Evolutionary conservation across 805 yeast species (phyloP).

Genomic region (Danielia reshetovae): DNA sequence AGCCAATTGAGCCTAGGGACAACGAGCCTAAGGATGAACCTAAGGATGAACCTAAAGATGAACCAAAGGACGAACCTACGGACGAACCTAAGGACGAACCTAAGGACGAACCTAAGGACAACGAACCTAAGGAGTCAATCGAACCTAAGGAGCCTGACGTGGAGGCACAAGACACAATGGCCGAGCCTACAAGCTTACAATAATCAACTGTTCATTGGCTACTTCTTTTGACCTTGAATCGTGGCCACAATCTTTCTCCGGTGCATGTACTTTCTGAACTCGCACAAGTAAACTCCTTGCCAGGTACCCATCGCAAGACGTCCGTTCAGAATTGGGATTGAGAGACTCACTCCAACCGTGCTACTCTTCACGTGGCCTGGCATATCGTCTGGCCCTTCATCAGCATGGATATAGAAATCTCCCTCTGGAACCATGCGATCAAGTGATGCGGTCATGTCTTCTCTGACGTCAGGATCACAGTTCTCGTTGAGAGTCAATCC

Average conservation of each 20-base stretch:
- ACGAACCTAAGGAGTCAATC: no score
- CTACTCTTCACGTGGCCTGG: conserved; percentile 70
- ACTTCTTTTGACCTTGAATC: conserved; percentile 52
- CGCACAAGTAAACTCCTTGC: conserved; percentile 80
- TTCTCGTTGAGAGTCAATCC: conserved; percentile 75
- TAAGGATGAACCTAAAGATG: no score
- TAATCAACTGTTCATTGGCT: background rate
- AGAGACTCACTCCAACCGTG: conserved; percentile 51
- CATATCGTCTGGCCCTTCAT: conserved; percentile 83
- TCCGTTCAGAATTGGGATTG: conserved; percentile 70
- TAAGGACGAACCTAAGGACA: no score
- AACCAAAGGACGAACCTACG: no score
- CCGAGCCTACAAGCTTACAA: no score
- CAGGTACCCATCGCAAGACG: conserved; percentile 71
- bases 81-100: no score
- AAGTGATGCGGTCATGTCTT: conserved; percentile 61
- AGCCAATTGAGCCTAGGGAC: no score
- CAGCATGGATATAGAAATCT: conserved; percentile 54
- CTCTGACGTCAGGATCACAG: conserved; percentile 73
- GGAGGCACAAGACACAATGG: no score
- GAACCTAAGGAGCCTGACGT: no score
- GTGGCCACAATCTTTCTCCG: conserved; percentile 69
- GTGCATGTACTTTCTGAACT: conserved; percentile 64
- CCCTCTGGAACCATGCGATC: conserved; percentile 68
- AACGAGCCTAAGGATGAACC: no score